Evolutionary conservation across 164 flowering plant species (phyloP).

Genomic region (Umbellularia californica): DNA sequence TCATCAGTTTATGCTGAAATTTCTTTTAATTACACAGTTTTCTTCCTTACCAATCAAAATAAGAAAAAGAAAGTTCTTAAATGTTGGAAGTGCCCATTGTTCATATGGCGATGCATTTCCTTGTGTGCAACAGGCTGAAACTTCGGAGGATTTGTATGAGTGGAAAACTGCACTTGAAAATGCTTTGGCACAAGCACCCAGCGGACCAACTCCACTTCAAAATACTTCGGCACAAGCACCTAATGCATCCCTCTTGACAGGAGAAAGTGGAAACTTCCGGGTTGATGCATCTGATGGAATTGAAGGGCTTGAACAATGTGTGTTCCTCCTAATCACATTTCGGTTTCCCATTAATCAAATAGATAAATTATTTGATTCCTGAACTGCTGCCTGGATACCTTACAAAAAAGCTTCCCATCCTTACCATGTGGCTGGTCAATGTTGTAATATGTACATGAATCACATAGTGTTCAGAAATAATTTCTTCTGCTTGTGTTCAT

Average conservation of each 20-base stretch:
- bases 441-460: neutral
- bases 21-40: neutral
- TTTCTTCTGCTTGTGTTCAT: neutral
- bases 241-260: constrained; percentile 50
- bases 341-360: neutral
- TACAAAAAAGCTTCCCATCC: neutral
- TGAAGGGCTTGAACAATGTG: constrained; percentile 59
- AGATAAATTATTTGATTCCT: neutral
- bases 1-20: neutral
- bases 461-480: neutral
- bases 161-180: constrained; percentile 84
- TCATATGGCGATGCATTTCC: neutral
- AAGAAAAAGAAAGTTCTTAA: neutral
- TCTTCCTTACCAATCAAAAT: neutral
- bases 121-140: constrained; percentile 66
- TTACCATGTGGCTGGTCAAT: neutral
- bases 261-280: constrained; percentile 67
- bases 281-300: constrained; percentile 55
- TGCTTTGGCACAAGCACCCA: neutral
- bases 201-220: constrained; percentile 48
- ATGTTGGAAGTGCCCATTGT: neutral
- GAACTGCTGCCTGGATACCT: no score
- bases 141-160: constrained; percentile 75
- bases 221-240: constrained; percentile 1
- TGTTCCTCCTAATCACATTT: constrained; percentile 20